These are phyloP conservation scores for Diaporthe amygdali DNA, from an alignment of 2,329 filamentous ascomycete species.

Conservation along the genomic window DNA sequence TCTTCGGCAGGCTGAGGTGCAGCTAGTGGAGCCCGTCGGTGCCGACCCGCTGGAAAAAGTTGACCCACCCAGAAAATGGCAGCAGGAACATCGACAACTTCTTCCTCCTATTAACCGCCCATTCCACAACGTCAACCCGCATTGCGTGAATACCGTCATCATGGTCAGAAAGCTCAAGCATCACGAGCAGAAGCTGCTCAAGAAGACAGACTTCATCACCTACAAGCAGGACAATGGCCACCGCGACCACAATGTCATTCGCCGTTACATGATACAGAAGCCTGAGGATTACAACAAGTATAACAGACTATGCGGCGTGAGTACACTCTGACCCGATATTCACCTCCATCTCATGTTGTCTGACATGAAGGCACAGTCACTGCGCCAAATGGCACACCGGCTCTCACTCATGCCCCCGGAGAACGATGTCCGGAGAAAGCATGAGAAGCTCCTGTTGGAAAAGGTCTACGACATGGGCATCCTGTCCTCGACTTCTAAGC, in stretches of 20 bases:
- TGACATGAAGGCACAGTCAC: constrained; percentile 56
- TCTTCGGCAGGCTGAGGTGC: constrained; percentile 18
- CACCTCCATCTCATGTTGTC: constrained; percentile 31
- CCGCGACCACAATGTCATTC: constrained; percentile 78
- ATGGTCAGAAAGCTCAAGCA: constrained; percentile 98
- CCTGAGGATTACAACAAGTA: constrained; percentile 80
- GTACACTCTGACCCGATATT: constrained; percentile 32
- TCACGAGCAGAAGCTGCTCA: constrained; percentile 95
- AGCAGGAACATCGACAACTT: constrained; percentile 7
- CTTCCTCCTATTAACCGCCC: background rate
- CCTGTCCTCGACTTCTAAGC: constrained; percentile 75
- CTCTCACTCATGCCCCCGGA: constrained; percentile 83
- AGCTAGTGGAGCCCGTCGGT: constrained; percentile 16
- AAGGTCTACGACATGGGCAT: constrained; percentile 95
- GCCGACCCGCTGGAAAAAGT: constrained; percentile 22
- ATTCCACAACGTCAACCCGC: background rate
- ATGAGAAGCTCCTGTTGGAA: constrained; percentile 85
- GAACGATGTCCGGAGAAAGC: constrained; percentile 78
- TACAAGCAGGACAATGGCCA: constrained; percentile 90
- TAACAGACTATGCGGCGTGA: constrained; percentile 70
- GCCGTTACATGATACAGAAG: constrained; percentile 91
- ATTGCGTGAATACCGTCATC: constrained; percentile 32
- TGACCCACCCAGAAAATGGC: constrained; percentile 29
- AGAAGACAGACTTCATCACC: constrained; percentile 90
- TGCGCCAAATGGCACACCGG: constrained; percentile 88